Evolutionary conservation across 257 asterid species (phyloP).

Genomic region (Craterostigma plantagineum): DNA sequence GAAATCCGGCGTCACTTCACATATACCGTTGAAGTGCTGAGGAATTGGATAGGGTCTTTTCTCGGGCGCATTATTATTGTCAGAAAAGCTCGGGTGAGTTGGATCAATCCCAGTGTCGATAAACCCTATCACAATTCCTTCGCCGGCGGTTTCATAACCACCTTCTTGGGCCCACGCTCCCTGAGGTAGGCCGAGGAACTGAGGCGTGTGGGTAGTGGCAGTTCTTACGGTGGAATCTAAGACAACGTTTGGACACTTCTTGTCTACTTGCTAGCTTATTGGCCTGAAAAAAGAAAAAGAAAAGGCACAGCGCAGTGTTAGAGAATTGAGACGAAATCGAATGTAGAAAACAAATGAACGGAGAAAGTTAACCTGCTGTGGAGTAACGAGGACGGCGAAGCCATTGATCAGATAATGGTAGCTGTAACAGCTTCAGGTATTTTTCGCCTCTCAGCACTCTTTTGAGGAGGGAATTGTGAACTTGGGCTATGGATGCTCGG

Average conservation of each 20-base stretch:
- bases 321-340: not conserved
- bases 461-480: conserved; percentile 60
- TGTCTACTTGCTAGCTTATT: conserved; percentile 49
- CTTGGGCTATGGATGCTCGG: conserved; percentile 32
- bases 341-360: not conserved
- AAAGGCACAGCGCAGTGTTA: not conserved
- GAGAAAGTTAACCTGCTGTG: conserved; percentile 40
- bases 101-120: conserved; percentile 96
- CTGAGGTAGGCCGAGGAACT: conserved; percentile 82
- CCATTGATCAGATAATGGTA: conserved; percentile 88
- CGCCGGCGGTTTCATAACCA: conserved; percentile 84
- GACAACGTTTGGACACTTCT: conserved; percentile 65
- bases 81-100: conserved; percentile 80
- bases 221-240: conserved; percentile 79
- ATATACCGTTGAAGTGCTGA: conserved; percentile 67
- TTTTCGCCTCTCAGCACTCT: conserved; percentile 48
- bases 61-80: conserved; percentile 24
- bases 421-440: conserved; percentile 81
- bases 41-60: conserved; percentile 77
- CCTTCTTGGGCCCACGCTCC: conserved; percentile 98
- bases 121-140: conserved; percentile 84
- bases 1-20: conserved; percentile 96
- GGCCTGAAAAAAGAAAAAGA: too few relatives aligned
- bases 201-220: conserved; percentile 91
- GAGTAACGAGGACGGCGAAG: conserved; percentile 78